Conservation (phyloP, 1,284 basidiomycete genomes). For the Rhodotorula sp. region DNA sequence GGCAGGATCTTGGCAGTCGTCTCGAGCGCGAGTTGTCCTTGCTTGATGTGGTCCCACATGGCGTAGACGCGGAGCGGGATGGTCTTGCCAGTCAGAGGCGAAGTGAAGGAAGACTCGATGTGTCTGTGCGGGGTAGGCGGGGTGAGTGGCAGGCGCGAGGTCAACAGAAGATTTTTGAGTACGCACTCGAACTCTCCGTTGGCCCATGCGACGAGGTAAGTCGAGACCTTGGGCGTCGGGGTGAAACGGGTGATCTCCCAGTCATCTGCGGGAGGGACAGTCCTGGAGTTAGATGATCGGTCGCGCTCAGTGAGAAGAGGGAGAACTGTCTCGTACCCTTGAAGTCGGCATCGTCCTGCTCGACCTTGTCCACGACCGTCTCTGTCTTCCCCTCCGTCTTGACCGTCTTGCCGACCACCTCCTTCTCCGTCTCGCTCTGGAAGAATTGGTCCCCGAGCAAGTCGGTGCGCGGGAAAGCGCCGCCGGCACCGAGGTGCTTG, state of each 20-base stretch:
- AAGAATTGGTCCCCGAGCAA: slow-evolving; percentile 15
- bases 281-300: no score
- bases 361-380: background rate
- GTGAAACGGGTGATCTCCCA: slow-evolving; percentile 50
- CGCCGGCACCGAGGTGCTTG: slow-evolving; percentile 64
- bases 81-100: slow-evolving; percentile 76
- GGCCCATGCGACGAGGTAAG: slow-evolving; percentile 88
- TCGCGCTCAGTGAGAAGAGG: no score
- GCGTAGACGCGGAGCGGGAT: slow-evolving; percentile 83
- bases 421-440: slow-evolving; percentile 55
- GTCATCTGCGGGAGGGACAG: slow-evolving; percentile 6
- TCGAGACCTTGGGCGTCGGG: slow-evolving; percentile 64
- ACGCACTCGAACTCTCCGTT: slow-evolving; percentile 68
- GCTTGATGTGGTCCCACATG: slow-evolving; percentile 83
- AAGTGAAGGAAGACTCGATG: slow-evolving; percentile 73
- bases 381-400: slow-evolving; percentile 50
- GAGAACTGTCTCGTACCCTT: slow-evolving; percentile 5
- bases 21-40: slow-evolving; percentile 74
- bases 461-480: slow-evolving; percentile 20
- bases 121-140: background rate
- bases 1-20: slow-evolving; percentile 84
- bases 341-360: slow-evolving; percentile 9
- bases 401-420: slow-evolving; percentile 48
- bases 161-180: no score
- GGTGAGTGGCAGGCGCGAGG: no score